Evolutionary conservation across 106 monocot genomes (phyloP), one percentile per base, ranked within the genome.

Genomic region (Cymbidium sinense): DNA sequence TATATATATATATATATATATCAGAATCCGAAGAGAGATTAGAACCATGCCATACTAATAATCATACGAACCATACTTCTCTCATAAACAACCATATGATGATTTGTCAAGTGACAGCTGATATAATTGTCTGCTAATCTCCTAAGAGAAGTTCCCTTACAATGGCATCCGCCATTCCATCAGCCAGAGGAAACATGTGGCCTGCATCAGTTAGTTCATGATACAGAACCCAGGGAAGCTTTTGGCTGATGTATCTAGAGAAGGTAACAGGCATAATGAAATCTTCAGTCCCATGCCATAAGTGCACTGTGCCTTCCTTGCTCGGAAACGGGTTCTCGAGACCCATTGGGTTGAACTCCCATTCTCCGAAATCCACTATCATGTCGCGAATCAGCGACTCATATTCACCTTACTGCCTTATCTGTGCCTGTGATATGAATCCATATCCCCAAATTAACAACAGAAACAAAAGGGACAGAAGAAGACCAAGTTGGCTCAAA

Each of bases 271-370:
- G 85, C 39, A 85, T 81, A 5, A 92, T 62, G 54, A 73, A 43
- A 43, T 89, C 92, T 39, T 87, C 82, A 10, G 82, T 75, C 0
- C 89, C 92, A n/a, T 92, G 92, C 89, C 92, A 92, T 43, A 92
- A 20, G 50, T 92, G 89, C 7, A 92, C 84, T 0, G 81, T 71
- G 11, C 83, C 92, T 76, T 87, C 79, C 20, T 69, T 77, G 33
- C 69, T 47, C 0, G 89, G n/a, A n/a, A n/a, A n/a, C n/a, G 85
- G 89, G 75, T 89, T 80, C 13, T 84, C 70, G 39, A 92, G 75
- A 20, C 84, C 83, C 89, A 85, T 69, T 0, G 92, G 92, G 54
- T 87, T 84, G 50, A 87, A 87, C 5, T 83, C 78, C 92, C 89
- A 92, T 29, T 35, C 76, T 34, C 92, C 89, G 71, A 89, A 92